Conservation (phyloP, 768 basidiomycete species). For the Steccherinum ochraceum region DNA sequence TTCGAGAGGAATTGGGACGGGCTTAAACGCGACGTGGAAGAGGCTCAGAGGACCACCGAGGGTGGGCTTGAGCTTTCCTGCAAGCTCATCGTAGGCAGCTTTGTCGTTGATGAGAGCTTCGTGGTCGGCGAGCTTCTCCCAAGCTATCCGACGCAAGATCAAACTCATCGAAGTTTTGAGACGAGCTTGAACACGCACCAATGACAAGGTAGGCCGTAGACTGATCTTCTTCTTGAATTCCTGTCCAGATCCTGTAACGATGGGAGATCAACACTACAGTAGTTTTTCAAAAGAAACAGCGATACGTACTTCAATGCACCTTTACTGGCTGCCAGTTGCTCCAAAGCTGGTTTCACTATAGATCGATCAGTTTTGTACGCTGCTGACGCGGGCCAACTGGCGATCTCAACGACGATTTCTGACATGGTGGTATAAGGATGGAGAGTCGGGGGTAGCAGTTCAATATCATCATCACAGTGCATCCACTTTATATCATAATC, state of each 20-base stretch:
- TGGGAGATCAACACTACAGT: too few species aligned
- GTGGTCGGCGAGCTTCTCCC: slow-evolving; percentile 6
- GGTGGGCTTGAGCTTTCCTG: neutral
- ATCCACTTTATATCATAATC: too few species aligned
- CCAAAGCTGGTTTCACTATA: neutral
- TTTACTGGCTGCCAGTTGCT: neutral
- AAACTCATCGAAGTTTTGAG: neutral
- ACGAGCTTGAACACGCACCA: slow-evolving; percentile 1
- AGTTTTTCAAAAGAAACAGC: too few species aligned
- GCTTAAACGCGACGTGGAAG: slow-evolving; percentile 4
- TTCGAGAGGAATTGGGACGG: neutral
- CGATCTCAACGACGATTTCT: neutral
- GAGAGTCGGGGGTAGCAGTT: too few species aligned
- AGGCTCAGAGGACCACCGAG: neutral
- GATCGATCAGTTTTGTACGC: neutral
- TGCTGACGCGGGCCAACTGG: neutral
- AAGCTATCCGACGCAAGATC: neutral
- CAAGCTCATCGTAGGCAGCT: neutral
- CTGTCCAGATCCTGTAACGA: slow-evolving; percentile 1
- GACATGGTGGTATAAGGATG: too few species aligned
- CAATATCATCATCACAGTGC: too few species aligned
- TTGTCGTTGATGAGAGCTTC: slow-evolving; percentile 4
- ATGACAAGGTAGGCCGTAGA: neutral
- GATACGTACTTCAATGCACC: neutral
- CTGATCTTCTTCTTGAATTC: slow-evolving; percentile 1